phyloP scores from a whole-genome alignment of 1,284 basidiomycete genomes.

The Sphaerobolus stellatus region DNA sequence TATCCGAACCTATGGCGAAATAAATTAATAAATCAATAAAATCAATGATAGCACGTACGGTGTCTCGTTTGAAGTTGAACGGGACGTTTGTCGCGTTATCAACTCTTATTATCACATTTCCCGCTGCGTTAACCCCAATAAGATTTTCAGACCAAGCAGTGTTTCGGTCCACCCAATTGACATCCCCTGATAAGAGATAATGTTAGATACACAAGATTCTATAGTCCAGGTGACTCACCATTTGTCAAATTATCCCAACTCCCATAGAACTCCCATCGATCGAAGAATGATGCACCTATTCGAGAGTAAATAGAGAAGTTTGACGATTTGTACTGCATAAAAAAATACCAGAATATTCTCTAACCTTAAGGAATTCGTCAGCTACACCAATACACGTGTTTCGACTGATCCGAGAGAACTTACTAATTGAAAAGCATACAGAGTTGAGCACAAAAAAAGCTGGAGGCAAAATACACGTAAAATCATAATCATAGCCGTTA shows the following conservation, averaged over 20 bases:
- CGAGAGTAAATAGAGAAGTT: constrained; percentile 15
- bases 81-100: constrained; percentile 53
- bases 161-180: constrained; percentile 47
- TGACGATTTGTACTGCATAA: too few species aligned
- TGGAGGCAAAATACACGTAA: too few species aligned
- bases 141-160: constrained; percentile 44
- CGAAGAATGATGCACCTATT: constrained; percentile 45
- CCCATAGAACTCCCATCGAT: constrained; percentile 59
- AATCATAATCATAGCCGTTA: too few species aligned
- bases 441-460: too few species aligned
- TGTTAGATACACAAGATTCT: constrained; percentile 14
- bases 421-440: too few species aligned
- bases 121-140: constrained; percentile 54
- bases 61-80: constrained; percentile 51
- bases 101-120: constrained; percentile 58
- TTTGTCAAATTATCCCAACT: constrained; percentile 60
- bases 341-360: too few species aligned
- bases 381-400: too few species aligned
- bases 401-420: too few species aligned
- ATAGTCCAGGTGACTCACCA: constrained; percentile 40
- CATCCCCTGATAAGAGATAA: constrained; percentile 44
- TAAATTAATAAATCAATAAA: constrained; percentile 1
- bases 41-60: constrained; percentile 40
- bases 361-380: too few species aligned
- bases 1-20: constrained; percentile 44